Base-by-base conservation (phyloP, 2,329 filamentous ascomycete genomes). In the Tolypocladium guangdongense region DNA sequence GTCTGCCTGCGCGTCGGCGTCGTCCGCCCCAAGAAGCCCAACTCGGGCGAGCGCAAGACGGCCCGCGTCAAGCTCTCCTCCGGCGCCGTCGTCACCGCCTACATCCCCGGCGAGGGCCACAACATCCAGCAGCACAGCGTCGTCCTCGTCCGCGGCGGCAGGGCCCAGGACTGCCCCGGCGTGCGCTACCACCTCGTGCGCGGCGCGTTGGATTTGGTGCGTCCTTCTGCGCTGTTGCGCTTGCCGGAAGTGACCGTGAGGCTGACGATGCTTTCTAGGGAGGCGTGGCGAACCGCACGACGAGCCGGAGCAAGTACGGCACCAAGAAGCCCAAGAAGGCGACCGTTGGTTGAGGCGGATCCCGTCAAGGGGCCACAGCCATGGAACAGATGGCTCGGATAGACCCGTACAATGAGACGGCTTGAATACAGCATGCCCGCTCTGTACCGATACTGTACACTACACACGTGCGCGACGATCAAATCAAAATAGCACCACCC, bases 91-190 rank as follows among this genome's bases (percentile, higher is more conserved):
- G 78, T 99, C 58, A 96, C 90, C 55, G 89, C 88, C 30, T 97
- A 96, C 75, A 96, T 99, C 65, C 90, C 91, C 36, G 93, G 93
- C 51, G 92, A 97, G 81, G 92, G 93, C 49, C 93, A 99, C 74
- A 99, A 97, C 71, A 91, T 97, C 60, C 92, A 97, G 78, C 93
- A 97, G 79, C 95, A 99, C 77, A 95, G 88, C 63, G 93, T 99
- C 48, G 93, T 99, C 53, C 77, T 97, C 60, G 91, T 99, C n/a
- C 80, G 93, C 60, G 93, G 93, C 55, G 93, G 93, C 2, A 80
- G 93, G 68, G 84, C 83, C 59, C 93, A 97, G 80, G 93, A 99
- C 84, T 99, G 93, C 75, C 93, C 93, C 57, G 93, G 93, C 84
- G 93, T 99, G 72, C 86, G 91, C 67, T 99, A 99, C 70, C 90